Percentiles rank a stretch among this genome's conserved stretches.
These are phyloP conservation scores for Cercospora canescens DNA, from an alignment of 2,329 filamentous ascomycete species.

Conservation along the genomic window DNA sequence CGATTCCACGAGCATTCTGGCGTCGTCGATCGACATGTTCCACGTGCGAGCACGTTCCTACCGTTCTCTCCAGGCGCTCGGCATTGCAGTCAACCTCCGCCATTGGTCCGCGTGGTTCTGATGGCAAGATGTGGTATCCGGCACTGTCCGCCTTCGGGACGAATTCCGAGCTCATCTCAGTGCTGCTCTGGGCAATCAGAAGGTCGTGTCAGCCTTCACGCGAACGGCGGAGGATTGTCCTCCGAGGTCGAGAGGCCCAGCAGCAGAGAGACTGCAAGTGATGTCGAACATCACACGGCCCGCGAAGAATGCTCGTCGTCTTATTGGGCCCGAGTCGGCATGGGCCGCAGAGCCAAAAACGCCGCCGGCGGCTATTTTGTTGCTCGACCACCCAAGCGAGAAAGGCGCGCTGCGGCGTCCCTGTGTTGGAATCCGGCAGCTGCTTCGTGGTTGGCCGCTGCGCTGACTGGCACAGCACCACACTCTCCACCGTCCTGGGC, in stretches of 20 bases:
- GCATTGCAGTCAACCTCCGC: neutral
- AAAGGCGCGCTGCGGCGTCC: neutral
- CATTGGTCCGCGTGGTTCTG: neutral
- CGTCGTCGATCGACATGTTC: neutral
- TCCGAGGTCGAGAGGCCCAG: neutral
- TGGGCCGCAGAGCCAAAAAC: neutral
- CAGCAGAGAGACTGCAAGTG: neutral
- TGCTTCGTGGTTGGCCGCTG: conserved; percentile 2
- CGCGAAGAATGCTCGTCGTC: neutral
- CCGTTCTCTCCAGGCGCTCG: conserved; percentile 1
- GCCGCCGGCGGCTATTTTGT: conserved; percentile 4
- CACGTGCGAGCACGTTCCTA: conserved; percentile 11
- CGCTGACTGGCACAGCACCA: neutral
- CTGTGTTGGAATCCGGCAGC: conserved; percentile 1
- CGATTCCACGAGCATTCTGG: neutral
- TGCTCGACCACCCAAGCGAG: neutral
- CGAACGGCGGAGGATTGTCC: neutral
- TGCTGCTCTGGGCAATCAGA: neutral
- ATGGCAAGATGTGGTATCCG: neutral
- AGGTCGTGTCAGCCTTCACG: neutral
- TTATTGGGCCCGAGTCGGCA: neutral
- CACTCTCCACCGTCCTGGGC: neutral
- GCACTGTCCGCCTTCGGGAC: neutral
- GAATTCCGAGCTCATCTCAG: neutral
- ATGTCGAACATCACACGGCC: neutral